Evolutionary conservation across 2,329 filamentous ascomycete genomes (phyloP).

Genomic region (Neonectria faginata): DNA sequence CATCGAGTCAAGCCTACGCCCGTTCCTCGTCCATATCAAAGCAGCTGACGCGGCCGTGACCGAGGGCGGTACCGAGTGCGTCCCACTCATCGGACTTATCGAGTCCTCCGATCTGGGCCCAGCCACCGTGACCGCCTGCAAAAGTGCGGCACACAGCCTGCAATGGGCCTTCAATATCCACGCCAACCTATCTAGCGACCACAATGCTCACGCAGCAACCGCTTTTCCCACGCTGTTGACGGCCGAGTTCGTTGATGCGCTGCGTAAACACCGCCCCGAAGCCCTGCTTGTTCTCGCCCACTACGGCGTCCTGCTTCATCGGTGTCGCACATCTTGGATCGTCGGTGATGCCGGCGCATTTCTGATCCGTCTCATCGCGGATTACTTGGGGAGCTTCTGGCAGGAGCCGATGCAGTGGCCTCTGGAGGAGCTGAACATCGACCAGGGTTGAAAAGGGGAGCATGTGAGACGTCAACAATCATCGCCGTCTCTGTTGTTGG

Average conservation of each 20-base stretch:
- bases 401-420: constrained; percentile 49
- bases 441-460: background rate
- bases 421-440: background rate
- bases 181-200: constrained; percentile 36
- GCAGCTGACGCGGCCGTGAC: constrained; percentile 12
- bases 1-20: constrained; percentile 33
- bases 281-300: constrained; percentile 61
- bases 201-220: constrained; percentile 46
- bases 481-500: background rate
- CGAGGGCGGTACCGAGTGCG: constrained; percentile 42
- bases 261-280: constrained; percentile 52
- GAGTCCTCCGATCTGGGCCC: constrained; percentile 46
- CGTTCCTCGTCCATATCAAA: constrained; percentile 39
- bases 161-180: constrained; percentile 51
- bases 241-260: constrained; percentile 49
- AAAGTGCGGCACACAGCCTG: constrained; percentile 42
- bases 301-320: constrained; percentile 61
- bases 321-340: constrained; percentile 55
- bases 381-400: constrained; percentile 50
- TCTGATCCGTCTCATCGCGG: constrained; percentile 48
- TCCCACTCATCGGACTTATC: constrained; percentile 45
- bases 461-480: background rate
- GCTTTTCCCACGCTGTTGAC: constrained; percentile 49
- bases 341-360: constrained; percentile 50
- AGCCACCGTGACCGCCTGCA: constrained; percentile 44